These are phyloP conservation scores for Aspergillus quadrilineatus DNA, from an alignment of 2,329 filamentous ascomycete genomes.

Conservation along the genomic window DNA sequence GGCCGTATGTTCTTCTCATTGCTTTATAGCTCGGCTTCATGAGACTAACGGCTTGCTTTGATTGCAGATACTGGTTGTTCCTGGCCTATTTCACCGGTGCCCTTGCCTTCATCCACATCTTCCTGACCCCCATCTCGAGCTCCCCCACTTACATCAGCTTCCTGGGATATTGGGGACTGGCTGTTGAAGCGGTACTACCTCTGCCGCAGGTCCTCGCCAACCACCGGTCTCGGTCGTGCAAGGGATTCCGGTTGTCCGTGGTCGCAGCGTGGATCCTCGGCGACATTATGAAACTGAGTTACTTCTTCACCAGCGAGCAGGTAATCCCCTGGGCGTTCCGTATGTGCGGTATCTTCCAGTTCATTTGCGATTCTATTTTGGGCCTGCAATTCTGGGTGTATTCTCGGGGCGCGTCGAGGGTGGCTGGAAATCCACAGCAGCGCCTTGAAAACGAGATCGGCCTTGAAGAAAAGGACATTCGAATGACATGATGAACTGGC, in stretches of 20 bases:
- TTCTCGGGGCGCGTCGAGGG: slow-evolving; percentile 27
- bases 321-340: slow-evolving; percentile 50
- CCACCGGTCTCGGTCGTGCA: slow-evolving; percentile 48
- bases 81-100: slow-evolving; percentile 53
- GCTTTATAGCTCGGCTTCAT: not conserved
- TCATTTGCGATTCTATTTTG: slow-evolving; percentile 48
- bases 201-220: slow-evolving; percentile 50
- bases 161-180: slow-evolving; percentile 47
- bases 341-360: slow-evolving; percentile 51
- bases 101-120: slow-evolving; percentile 54
- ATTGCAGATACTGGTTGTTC: slow-evolving; percentile 56
- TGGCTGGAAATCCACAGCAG: slow-evolving; percentile 25
- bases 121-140: slow-evolving; percentile 50
- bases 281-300: slow-evolving; percentile 53
- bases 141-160: slow-evolving; percentile 45
- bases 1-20: slow-evolving; percentile 46
- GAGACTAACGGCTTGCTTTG: slow-evolving; percentile 2
- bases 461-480: slow-evolving; percentile 39
- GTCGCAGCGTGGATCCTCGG: slow-evolving; percentile 50
- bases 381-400: slow-evolving; percentile 51
- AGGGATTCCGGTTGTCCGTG: slow-evolving; percentile 50
- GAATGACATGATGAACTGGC: slow-evolving; percentile 32
- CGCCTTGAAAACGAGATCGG: slow-evolving; percentile 27
- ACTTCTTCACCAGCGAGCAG: slow-evolving; percentile 47
- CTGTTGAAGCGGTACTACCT: slow-evolving; percentile 49